These are phyloP conservation scores for Lecanoromycetidae sp. DNA, from an alignment of 2,329 filamentous ascomycete genomes.

Conservation along the genomic window DNA sequence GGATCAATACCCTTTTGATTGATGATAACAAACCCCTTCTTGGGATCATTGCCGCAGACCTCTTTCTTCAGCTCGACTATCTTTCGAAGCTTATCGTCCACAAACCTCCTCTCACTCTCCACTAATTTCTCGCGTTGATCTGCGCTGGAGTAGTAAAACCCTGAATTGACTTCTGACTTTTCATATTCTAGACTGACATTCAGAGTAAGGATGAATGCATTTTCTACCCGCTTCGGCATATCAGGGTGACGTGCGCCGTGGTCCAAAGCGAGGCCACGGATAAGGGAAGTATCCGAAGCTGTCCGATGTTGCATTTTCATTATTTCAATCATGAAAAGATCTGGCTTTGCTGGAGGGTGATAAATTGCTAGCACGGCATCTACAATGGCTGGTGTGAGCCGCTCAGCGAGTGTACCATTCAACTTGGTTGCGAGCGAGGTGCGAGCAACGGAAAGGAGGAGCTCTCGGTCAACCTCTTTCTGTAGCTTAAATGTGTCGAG, in stretches of 20 bases:
- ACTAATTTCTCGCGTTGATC: conserved; percentile 97
- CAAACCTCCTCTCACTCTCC: conserved; percentile 88
- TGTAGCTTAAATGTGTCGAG: conserved; percentile 86
- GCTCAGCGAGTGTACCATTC: conserved; percentile 74
- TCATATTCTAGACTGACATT: conserved; percentile 98
- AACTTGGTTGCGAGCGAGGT: conserved; percentile 94
- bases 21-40: conserved; percentile 93
- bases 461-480: conserved; percentile 80
- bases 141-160: conserved; percentile 96
- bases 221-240: conserved; percentile 94
- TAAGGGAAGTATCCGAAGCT: conserved; percentile 89
- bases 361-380: conserved; percentile 94
- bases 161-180: conserved; percentile 97
- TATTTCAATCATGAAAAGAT: conserved; percentile 98
- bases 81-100: conserved; percentile 92
- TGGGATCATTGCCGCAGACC: conserved; percentile 82
- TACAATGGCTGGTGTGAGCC: conserved; percentile 88
- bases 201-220: conserved; percentile 86
- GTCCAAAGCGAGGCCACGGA: conserved; percentile 82
- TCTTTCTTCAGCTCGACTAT: conserved; percentile 97
- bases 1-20: conserved; percentile 99
- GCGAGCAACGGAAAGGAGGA: conserved; percentile 81
- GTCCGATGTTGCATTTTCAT: conserved; percentile 99
- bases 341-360: conserved; percentile 76
- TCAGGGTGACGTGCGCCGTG: conserved; percentile 94